These are phyloP conservation scores for Ustilago lituana DNA, from an alignment of 1,284 basidiomycete species.

Conservation along the genomic window DNA sequence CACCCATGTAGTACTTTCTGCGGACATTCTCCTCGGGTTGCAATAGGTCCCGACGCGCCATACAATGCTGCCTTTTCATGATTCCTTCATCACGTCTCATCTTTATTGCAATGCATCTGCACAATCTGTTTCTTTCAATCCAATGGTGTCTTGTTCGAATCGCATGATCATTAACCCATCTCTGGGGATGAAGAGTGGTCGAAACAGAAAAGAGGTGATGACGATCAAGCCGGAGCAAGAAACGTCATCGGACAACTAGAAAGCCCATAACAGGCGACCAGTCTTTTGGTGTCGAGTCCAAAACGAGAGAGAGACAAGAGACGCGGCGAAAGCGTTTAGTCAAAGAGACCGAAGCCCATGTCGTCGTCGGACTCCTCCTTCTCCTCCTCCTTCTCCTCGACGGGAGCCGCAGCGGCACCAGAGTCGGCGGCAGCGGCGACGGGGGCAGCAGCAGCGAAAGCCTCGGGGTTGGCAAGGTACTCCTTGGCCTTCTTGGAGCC, in stretches of 20 bases:
- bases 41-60: no score
- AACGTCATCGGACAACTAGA: constrained; percentile 1
- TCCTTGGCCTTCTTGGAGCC: constrained; percentile 94
- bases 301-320: not conserved
- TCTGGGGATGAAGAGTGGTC: no score
- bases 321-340: constrained; percentile 71
- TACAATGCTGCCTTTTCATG: no score
- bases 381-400: constrained; percentile 74
- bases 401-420: constrained; percentile 71
- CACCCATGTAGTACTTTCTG: no score
- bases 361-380: constrained; percentile 72
- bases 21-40: no score
- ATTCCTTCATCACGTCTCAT: no score
- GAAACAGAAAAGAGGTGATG: not conserved
- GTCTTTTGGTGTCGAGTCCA: not conserved
- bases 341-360: constrained; percentile 78
- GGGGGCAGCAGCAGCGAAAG: constrained; percentile 83
- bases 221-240: not conserved
- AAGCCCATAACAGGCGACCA: not conserved
- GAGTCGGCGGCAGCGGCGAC: constrained; percentile 73
- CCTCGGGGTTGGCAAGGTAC: constrained; percentile 95
- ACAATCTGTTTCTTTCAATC: no score
- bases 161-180: no score
- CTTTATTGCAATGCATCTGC: not conserved
- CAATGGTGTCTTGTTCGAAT: no score